These are phyloP conservation scores for Westerdykella aurantiaca DNA, from an alignment of 2,329 filamentous ascomycete genomes.

Conservation along the genomic window DNA sequence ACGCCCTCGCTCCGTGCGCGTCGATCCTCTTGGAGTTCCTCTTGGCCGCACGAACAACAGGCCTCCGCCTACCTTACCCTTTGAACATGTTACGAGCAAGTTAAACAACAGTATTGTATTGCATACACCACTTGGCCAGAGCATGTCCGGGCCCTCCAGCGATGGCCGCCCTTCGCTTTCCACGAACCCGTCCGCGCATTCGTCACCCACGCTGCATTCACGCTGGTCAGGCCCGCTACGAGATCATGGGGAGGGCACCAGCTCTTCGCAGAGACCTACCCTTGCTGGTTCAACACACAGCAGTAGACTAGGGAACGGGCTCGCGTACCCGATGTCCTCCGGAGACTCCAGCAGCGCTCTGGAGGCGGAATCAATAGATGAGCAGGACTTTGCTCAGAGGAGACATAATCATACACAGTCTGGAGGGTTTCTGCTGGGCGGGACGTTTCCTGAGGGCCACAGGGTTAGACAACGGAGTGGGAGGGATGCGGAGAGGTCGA, in stretches of 20 bases:
- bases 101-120: no score
- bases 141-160: slow-evolving; percentile 31
- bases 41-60: background rate
- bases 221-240: slow-evolving; percentile 17
- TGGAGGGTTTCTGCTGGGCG: slow-evolving; percentile 45
- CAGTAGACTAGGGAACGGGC: slow-evolving; percentile 7
- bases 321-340: slow-evolving; percentile 4
- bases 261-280: slow-evolving; percentile 21
- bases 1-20: background rate
- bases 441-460: slow-evolving; percentile 27
- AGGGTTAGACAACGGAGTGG: slow-evolving; percentile 21
- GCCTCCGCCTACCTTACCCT: no score
- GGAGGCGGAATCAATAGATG: slow-evolving; percentile 19
- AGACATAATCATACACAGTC: slow-evolving; percentile 28
- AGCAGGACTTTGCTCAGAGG: slow-evolving; percentile 29
- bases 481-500: background rate
- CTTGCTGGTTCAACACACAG: slow-evolving; percentile 10
- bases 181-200: slow-evolving; percentile 27
- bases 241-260: slow-evolving; percentile 23
- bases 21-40: background rate
- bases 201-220: slow-evolving; percentile 31
- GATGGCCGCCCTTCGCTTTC: slow-evolving; percentile 30
- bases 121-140: slow-evolving; percentile 1
- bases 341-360: slow-evolving; percentile 12
- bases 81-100: no score